phyloP scores from a whole-genome alignment of 2,329 filamentous ascomycete genomes.

The Thermoascus crustaceus region DNA sequence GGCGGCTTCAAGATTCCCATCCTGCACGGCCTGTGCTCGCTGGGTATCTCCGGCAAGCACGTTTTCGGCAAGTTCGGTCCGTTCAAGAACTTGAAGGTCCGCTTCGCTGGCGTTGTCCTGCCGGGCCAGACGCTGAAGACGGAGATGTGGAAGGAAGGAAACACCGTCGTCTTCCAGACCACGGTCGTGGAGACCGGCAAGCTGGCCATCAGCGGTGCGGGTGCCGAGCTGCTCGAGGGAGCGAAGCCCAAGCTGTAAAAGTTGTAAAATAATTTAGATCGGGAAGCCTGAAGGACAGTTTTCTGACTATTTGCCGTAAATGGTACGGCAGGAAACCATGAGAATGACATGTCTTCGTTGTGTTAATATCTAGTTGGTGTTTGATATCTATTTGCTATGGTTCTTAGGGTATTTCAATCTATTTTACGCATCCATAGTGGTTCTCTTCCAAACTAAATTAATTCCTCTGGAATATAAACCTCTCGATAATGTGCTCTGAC shows the following conservation, averaged over 20 bases:
- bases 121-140: constrained; percentile 85
- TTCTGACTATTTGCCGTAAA: too few species aligned
- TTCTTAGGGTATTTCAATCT: too few species aligned
- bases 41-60: constrained; percentile 85
- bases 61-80: constrained; percentile 74
- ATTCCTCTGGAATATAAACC: too few species aligned
- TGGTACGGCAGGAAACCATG: too few species aligned
- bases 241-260: constrained; percentile 45
- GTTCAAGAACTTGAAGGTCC: constrained; percentile 86
- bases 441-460: too few species aligned
- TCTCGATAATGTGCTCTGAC: too few species aligned
- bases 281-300: not conserved
- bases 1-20: constrained; percentile 93
- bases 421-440: too few species aligned
- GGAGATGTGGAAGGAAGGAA: constrained; percentile 88
- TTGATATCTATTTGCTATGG: too few species aligned
- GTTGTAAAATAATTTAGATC: not conserved
- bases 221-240: constrained; percentile 59
- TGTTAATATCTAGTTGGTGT: too few species aligned
- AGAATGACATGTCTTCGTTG: too few species aligned
- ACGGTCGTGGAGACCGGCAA: constrained; percentile 92
- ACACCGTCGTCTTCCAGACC: constrained; percentile 72
- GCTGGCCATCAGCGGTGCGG: constrained; percentile 72
- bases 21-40: constrained; percentile 91
- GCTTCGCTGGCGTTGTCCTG: constrained; percentile 77